A percentile compares a stretch with the other conserved stretches of the same genome.
Evolutionary conservation across 257 asterid species (phyloP).

Genomic region (Solanum neorickii): DNA sequence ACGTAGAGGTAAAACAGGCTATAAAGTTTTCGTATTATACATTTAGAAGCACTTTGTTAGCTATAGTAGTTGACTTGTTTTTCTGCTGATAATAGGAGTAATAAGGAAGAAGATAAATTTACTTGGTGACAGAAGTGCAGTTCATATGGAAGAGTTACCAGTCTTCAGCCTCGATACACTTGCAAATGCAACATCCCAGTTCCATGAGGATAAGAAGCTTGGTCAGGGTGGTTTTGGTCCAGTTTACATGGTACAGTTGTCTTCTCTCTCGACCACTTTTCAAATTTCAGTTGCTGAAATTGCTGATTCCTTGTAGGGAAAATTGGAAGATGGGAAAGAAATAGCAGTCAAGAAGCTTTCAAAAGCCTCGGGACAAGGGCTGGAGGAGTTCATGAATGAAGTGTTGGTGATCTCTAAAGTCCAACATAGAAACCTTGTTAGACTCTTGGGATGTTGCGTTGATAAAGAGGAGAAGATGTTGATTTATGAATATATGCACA

Average conservation of each 20-base stretch:
- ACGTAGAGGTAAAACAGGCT: conserved; percentile 20
- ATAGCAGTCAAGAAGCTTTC: conserved; percentile 62
- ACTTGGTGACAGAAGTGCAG: not conserved
- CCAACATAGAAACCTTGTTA: conserved; percentile 57
- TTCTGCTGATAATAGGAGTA: not conserved
- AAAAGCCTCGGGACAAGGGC: conserved; percentile 42
- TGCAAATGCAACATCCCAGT: conserved; percentile 31
- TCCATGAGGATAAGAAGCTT: conserved; percentile 22
- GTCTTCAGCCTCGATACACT: conserved; percentile 24
- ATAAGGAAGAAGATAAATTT: not conserved
- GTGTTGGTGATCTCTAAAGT: conserved; percentile 47
- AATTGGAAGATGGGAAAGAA: conserved; percentile 34
- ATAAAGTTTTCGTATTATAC: not conserved
- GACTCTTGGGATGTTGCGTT: conserved; percentile 38
- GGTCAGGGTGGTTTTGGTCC: conserved; percentile 68
- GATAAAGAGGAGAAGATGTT: conserved; percentile 50
- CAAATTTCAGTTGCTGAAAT: not conserved
- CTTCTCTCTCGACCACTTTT: not conserved
- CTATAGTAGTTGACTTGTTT: not conserved
- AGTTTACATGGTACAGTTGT: conserved; percentile 8
- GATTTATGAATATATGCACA: conserved; percentile 38
- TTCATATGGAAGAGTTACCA: conserved; percentile 23
- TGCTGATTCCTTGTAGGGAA: conserved; percentile 21
- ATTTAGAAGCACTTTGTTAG: not conserved
- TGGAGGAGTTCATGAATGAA: conserved; percentile 50